Percentiles rank a stretch among this genome's conserved stretches.
Conservation (phyloP, 192 early-diverging fungal species). For the Coemansia sp. region DNA sequence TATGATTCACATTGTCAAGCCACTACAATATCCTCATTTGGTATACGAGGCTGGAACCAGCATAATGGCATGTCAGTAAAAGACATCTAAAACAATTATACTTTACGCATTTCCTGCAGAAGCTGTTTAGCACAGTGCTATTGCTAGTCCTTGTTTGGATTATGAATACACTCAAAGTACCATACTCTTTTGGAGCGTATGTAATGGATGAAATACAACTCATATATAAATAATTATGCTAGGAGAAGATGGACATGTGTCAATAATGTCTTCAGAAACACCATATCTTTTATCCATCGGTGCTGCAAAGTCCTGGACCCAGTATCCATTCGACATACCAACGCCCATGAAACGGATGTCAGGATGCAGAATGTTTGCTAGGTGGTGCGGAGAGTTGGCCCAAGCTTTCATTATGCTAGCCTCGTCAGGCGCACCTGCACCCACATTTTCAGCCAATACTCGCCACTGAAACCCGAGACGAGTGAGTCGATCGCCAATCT, state of each 20-base stretch:
- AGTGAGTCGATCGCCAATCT: constrained; percentile 35
- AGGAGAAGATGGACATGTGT: constrained; percentile 18
- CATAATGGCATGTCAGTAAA: too few relatives aligned
- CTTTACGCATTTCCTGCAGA: too few relatives aligned
- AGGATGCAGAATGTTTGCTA: constrained; percentile 40
- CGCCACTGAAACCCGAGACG: constrained; percentile 21
- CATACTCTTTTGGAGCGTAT: too few relatives aligned
- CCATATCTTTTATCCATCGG: constrained; percentile 12
- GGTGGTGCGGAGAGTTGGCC: constrained; percentile 29
- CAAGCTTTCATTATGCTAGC: constrained; percentile 32
- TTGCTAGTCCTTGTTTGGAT: too few relatives aligned
- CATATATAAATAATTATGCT: constrained; percentile 15
- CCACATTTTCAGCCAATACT: constrained; percentile 42
- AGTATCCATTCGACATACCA: constrained; percentile 37
- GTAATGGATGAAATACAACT: neutral
- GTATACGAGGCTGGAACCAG: too few relatives aligned
- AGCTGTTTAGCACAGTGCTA: too few relatives aligned
- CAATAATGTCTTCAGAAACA: constrained; percentile 7
- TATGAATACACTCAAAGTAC: too few relatives aligned
- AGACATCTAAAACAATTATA: too few relatives aligned
- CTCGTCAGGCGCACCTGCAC: constrained; percentile 31
- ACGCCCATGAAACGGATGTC: constrained; percentile 35
- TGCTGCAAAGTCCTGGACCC: constrained; percentile 47
- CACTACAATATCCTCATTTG: too few relatives aligned
- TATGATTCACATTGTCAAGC: too few relatives aligned